Conservation (phyloP, 139 green algal species). For the Chlorella ohadii region DNA sequence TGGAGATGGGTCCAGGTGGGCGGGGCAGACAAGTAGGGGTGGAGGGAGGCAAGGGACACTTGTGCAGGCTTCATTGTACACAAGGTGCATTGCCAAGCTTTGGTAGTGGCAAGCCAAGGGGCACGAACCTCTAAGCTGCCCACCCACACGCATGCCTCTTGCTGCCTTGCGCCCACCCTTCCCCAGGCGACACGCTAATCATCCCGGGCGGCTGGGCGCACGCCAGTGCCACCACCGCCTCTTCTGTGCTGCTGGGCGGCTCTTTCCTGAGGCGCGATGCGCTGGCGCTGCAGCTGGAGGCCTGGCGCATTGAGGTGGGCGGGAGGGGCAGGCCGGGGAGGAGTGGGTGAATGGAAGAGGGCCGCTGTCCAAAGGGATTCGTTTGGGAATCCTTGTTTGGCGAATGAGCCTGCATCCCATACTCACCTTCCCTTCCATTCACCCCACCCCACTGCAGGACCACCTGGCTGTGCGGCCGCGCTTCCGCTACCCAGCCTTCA, state of each 20-base stretch:
- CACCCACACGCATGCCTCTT: too few relatives aligned
- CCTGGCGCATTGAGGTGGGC: slow-evolving; percentile 29
- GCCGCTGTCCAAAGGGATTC: too few relatives aligned
- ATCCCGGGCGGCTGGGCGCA: slow-evolving; percentile 32
- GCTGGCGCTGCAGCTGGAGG: slow-evolving; percentile 39
- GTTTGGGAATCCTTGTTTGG: too few relatives aligned
- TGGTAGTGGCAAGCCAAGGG: too few relatives aligned
- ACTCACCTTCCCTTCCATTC: background rate
- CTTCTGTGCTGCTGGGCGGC: slow-evolving; percentile 22
- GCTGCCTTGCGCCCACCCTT: too few relatives aligned
- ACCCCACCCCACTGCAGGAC: background rate
- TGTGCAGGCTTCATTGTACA: too few relatives aligned
- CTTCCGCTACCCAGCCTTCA: slow-evolving; percentile 27
- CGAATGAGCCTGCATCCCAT: too few relatives aligned
- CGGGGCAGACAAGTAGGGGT: too few relatives aligned
- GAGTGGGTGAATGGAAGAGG: too few relatives aligned
- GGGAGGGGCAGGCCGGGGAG: background rate
- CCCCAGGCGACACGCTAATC: slow-evolving; percentile 37
- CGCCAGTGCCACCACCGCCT: slow-evolving; percentile 9
- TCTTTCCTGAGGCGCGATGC: slow-evolving; percentile 19
- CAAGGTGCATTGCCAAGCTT: too few relatives aligned
- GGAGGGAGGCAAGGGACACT: too few relatives aligned
- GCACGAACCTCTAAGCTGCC: too few relatives aligned
- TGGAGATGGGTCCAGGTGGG: slow-evolving; percentile 24
- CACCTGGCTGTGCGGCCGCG: slow-evolving; percentile 14